Base-by-base conservation (phyloP, 305 asterid species). In the Fraxinus baroniana region DNA sequence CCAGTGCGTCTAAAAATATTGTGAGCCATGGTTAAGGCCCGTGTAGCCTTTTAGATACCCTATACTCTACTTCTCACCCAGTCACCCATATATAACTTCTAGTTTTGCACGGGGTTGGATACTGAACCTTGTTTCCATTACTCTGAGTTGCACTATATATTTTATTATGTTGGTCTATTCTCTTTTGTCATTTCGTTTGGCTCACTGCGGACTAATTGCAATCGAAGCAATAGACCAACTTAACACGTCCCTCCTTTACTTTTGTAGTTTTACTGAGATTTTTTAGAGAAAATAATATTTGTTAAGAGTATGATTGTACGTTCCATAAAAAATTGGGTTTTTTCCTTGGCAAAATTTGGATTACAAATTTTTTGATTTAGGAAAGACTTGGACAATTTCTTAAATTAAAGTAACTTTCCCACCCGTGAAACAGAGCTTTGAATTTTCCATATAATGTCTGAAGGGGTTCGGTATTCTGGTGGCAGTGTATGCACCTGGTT, bases 21-120 rank as follows among this genome's bases (percentile, higher is more conserved):
- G 26, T 83, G 75, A 75, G 82, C 37, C 72, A 2, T 70, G 76
- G n/a, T 78, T 78, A 17, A 62, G 78, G 86, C 46, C 83, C 81
- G 30, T 20, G 74, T 78, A 76, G 83, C 74, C 36, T 62, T 62
- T 2, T 62, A 20, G 15, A 26, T 66, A 66, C 74, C 74, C 17
- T 66, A 26, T 66, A 7, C 30, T 18, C 68, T 66, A 0, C 74
- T 66, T 3, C 73, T 66, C 74, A 10, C 3, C 18, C 7, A 22
- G 36, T 66, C 18, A 66, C 3, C 74, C 33, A 64, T 5, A 0
- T 24, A 24, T 22, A 24, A 24, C 9, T 15, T 64, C 28, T 9
- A 46, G 7, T 46, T 57, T 41, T 41, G 15, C 15, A 41, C 49
- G 3, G 15, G 62, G 22, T 3, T 52, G 62, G 12, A 18, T 18